A percentile compares a stretch with the other conserved stretches of the same genome.
Evolutionary conservation across 495 filamentous ascomycete species (phyloP).

Genomic region (Zalerion maritima): DNA sequence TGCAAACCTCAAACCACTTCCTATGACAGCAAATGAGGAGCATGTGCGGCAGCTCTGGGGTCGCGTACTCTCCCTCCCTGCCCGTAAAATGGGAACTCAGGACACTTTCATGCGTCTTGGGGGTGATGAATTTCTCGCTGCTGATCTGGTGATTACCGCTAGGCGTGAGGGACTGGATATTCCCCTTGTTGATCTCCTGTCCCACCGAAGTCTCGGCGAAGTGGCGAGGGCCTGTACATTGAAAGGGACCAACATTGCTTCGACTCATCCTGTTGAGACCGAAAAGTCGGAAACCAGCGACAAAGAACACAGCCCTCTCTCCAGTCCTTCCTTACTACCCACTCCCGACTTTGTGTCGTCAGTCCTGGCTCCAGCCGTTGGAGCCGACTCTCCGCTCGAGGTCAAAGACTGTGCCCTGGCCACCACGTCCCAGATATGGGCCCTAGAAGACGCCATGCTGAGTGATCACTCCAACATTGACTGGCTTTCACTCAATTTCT

Average conservation of each 20-base stretch:
- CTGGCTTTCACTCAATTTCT: constrained; percentile 28
- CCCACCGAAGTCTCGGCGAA: constrained; percentile 21
- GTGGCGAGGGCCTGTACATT: constrained; percentile 23
- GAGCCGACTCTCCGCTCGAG: constrained; percentile 15
- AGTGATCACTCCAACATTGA: constrained; percentile 24
- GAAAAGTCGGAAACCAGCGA: too few relatives aligned
- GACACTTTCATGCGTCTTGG: constrained; percentile 31
- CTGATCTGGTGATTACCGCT: constrained; percentile 25
- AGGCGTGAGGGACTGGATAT: constrained; percentile 20
- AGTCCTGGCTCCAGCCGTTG: constrained; percentile 22
- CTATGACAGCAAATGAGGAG: constrained; percentile 26
- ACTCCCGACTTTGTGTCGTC: constrained; percentile 12
- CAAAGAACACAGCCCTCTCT: too few relatives aligned
- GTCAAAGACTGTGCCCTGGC: constrained; percentile 30
- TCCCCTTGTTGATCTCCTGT: constrained; percentile 23
- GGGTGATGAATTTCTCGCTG: constrained; percentile 26
- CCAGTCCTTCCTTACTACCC: too few relatives aligned
- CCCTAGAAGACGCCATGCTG: constrained; percentile 32
- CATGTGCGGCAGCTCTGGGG: constrained; percentile 31
- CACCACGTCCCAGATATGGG: constrained; percentile 26
- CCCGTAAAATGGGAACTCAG: constrained; percentile 19
- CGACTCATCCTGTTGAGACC: neutral
- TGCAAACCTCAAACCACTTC: constrained; percentile 24
- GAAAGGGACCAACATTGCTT: too few relatives aligned
- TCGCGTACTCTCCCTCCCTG: constrained; percentile 21